Conservation (phyloP, 2,329 filamentous ascomycete genomes). For the Colletotrichum camelliae region DNA sequence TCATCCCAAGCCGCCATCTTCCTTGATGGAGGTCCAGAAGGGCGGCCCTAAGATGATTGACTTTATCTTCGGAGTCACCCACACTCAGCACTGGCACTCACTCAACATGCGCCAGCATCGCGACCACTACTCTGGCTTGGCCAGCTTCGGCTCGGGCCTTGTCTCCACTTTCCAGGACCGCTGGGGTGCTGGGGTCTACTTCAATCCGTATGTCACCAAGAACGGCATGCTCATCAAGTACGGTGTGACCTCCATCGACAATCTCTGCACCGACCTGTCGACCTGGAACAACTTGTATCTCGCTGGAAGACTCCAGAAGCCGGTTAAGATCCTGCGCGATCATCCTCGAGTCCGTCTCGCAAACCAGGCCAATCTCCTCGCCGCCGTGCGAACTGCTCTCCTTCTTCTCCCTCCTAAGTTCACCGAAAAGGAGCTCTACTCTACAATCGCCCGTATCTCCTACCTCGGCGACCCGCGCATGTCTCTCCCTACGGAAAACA, state of each 20-base stretch:
- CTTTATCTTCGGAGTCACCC: constrained; percentile 95
- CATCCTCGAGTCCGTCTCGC: constrained; percentile 90
- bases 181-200: constrained; percentile 94
- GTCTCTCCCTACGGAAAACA: constrained; percentile 88
- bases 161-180: constrained; percentile 86
- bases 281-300: constrained; percentile 96
- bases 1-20: constrained; percentile 82
- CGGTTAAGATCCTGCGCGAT: constrained; percentile 95
- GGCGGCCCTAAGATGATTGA: constrained; percentile 96
- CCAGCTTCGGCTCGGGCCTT: constrained; percentile 81
- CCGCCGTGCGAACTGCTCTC: constrained; percentile 87
- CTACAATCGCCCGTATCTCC: constrained; percentile 88
- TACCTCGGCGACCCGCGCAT: constrained; percentile 98
- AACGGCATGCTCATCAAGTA: constrained; percentile 98
- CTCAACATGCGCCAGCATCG: constrained; percentile 89
- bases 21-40: constrained; percentile 84
- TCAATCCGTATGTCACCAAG: constrained; percentile 93
- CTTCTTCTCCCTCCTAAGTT: constrained; percentile 85
- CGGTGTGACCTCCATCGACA: constrained; percentile 93
- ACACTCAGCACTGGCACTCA: constrained; percentile 96
- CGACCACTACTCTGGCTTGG: constrained; percentile 89
- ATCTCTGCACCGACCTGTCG: constrained; percentile 82
- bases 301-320: constrained; percentile 95
- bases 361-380: constrained; percentile 94
- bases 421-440: constrained; percentile 86